Base-by-base conservation (phyloP, 805 yeast genomes). In the Candida boleticola region DNA sequence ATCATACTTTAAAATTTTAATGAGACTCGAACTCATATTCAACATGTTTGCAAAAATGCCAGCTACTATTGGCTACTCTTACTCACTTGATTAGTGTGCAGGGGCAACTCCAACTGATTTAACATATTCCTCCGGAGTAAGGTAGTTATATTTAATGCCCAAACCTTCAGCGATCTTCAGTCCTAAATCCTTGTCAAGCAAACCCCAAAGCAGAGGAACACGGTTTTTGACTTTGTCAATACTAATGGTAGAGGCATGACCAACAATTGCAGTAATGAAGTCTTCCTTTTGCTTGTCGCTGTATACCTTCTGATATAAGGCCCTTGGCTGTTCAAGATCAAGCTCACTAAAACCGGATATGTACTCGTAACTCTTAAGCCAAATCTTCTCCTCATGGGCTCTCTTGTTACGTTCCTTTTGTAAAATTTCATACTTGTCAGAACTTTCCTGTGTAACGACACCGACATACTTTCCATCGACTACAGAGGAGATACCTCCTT, bases 311-410 rank as follows among this genome's bases (percentile, higher is more conserved):
- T 61, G 64, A 48, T 71, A 73, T 43, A 73, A 52, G 0, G 55
- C 64, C 51, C 76, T 60, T 38, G 78, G 76, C 49, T 73, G 78
- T 50, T 73, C 77, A 27, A 71, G 53, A 54, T 73, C 79, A 19
- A 68, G 51, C 37, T 71, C 75, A 23, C 65, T 53, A 18, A 71
- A 52, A 13, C 77, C 76, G 26, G 66, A 61, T 42, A 70, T 54
- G 51, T 58, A 68, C 41, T 57, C 63, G 47, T 62, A 68, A 20
- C 60, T 58, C 25, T 67, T 58, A 29, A 55, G 57, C 60, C 71
- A 63, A 35, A 68, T 54, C 30, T 57, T 54, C 41, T 60, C 58
- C 40, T 71, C 74, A 44, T 71, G 76, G 3, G 50, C 58, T 36
- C 51, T 49, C 52, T 57, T 52, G 22, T 56, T 49, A 20, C 55